Evolutionary conservation across 768 basidiomycete species (phyloP).

Genomic region (Russula dissimulans): DNA sequence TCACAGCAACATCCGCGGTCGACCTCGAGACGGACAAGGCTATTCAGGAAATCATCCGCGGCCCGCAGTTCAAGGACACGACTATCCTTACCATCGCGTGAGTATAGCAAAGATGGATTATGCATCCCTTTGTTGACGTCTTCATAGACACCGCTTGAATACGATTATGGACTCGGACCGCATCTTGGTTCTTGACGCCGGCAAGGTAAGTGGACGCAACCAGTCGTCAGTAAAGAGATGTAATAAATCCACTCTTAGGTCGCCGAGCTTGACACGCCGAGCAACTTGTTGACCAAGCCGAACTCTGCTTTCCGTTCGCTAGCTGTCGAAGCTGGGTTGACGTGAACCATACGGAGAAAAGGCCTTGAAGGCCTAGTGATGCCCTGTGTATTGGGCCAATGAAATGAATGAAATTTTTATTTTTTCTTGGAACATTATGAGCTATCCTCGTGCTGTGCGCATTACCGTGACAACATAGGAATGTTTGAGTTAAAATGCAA

Average conservation of each 20-base stretch:
- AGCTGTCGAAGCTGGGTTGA: constrained; percentile 54
- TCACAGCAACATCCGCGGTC: constrained; percentile 73
- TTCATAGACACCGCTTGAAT: constrained; percentile 61
- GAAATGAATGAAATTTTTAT: no score
- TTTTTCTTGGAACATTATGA: no score
- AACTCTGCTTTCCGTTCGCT: constrained; percentile 53
- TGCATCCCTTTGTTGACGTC: background rate
- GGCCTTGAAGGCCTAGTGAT: no score
- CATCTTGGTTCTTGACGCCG: constrained; percentile 74
- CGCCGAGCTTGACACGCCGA: constrained; percentile 74
- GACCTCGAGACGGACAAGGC: constrained; percentile 85
- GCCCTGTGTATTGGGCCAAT: no score
- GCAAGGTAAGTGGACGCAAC: constrained; percentile 38
- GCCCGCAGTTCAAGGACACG: constrained; percentile 63
- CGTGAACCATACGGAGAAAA: background rate
- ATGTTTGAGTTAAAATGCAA: no score
- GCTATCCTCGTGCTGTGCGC: no score
- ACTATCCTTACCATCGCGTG: constrained; percentile 86
- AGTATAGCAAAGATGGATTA: constrained; percentile 25
- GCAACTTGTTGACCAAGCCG: constrained; percentile 47
- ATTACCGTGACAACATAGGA: no score
- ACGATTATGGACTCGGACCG: constrained; percentile 77
- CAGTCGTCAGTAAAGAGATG: background rate
- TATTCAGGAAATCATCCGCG: constrained; percentile 81
- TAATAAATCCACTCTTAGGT: constrained; percentile 31